Evolutionary conservation across 106 monocot genomes (phyloP).

Genomic region (Hemerocallis citrina): DNA sequence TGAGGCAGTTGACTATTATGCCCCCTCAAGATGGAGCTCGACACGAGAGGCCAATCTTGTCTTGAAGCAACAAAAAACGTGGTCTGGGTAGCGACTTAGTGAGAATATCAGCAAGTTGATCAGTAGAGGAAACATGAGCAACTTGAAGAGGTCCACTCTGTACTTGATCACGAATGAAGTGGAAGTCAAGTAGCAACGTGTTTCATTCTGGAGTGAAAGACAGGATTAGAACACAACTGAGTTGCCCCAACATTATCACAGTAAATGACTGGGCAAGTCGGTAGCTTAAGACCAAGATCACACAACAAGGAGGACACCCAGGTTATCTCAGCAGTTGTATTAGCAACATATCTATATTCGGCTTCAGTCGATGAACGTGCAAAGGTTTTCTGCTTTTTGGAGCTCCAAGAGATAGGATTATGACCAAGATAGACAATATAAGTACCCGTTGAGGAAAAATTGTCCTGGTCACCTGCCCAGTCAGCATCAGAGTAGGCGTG

Average conservation of each 20-base stretch:
- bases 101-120: neutral
- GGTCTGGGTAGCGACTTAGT: neutral
- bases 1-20: too few species aligned
- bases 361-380: neutral
- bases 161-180: neutral
- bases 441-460: neutral
- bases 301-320: neutral
- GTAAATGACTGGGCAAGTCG: neutral
- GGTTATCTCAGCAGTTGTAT: neutral
- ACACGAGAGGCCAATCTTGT: neutral
- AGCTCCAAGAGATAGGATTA: constrained; percentile 7
- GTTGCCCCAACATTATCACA: constrained; percentile 3
- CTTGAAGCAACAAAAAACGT: neutral
- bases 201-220: constrained; percentile 3
- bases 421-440: neutral
- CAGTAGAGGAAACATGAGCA: neutral
- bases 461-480: neutral
- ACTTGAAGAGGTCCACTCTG: neutral
- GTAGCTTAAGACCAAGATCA: neutral
- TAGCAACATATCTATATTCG: neutral
- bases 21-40: constrained; percentile 5
- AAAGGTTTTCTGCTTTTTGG: neutral
- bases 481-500: neutral
- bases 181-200: neutral
- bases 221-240: neutral